phyloP scores from a whole-genome alignment of 225 moss, liverwort and hornwort species.

The Sphagnum tenellum region DNA sequence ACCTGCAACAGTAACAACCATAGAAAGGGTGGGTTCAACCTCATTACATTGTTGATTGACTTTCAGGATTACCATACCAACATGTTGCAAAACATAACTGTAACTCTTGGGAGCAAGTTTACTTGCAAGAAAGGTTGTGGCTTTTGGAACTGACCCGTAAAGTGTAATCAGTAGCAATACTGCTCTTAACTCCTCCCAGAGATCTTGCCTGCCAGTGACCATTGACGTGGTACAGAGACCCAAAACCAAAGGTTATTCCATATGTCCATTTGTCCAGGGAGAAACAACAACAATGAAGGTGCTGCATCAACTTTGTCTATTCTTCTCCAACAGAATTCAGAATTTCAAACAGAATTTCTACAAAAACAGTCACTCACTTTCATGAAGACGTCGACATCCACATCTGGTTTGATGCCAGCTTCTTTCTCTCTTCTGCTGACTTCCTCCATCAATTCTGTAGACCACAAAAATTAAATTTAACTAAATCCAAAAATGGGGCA shows the following conservation, averaged over 20 bases:
- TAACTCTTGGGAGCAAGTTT: not conserved
- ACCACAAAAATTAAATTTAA: not conserved
- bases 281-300: not conserved
- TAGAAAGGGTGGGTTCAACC: not conserved
- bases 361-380: constrained; percentile 12
- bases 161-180: constrained; percentile 47
- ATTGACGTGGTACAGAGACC: too few species aligned
- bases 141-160: constrained; percentile 40
- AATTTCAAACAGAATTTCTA: not conserved
- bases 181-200: constrained; percentile 36
- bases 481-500: not conserved
- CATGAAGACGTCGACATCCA: constrained; percentile 42
- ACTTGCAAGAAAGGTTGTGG: not conserved
- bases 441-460: constrained; percentile 41
- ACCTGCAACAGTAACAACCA: constrained; percentile 30
- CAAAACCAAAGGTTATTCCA: too few species aligned
- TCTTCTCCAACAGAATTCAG: not conserved
- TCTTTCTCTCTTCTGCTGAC: constrained; percentile 36
- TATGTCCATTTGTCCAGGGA: too few species aligned
- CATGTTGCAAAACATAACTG: not conserved
- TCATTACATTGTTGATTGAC: not conserved
- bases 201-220: constrained; percentile 40
- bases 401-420: constrained; percentile 36
- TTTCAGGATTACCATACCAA: too few species aligned
- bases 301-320: not conserved